Evolutionary conservation across 306 rosid genomes (phyloP), one percentile per base, ranked within the genome.

Genomic region (Purshia tridentata): DNA sequence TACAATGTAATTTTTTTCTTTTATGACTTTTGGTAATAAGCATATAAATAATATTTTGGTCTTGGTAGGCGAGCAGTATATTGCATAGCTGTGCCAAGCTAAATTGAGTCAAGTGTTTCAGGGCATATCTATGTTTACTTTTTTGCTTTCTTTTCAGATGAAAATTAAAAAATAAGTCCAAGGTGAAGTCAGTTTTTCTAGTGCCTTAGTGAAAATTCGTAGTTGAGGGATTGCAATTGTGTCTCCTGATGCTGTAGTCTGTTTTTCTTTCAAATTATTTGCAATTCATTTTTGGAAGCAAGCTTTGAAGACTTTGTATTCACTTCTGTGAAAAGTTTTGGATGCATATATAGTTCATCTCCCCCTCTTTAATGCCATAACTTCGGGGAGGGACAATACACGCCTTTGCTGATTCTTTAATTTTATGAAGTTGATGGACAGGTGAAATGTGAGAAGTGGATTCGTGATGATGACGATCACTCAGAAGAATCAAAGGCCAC

Each of bases 391-490:
- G 35, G 35, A 23, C 35, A 23, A 1, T 23, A 2, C 35, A 23
- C 35, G 22, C 45, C 49, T 66, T 66, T 77, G 69, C 92, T 84
- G 80, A 84, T 77, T 72, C 12, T 60, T 83, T 70, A 45, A 37
- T 77, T 68, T 72, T 64, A 13, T 75, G 87, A 80, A 91, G 99
- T 91, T 80, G 99, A 94, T 82, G 97, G 95, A 60, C 99, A 85
- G 67, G 89, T 86, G 72, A 91, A 94, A 85, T 94, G 96, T 72
- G 97, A 94, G 78, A 94, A 94, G 83, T 94, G 99, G 99, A 91
- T 89, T 71, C 96, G 91, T 3, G 95, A 88, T 51, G 93, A 94
- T 15, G 86, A 91, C 22, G 70, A 79, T 75, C 88, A 5, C 72
- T 85, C 90, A 0, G 99, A 89, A 84, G 99, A 94, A 78, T 91